These are phyloP conservation scores for Strobilomyces confusus DNA, from an alignment of 768 basidiomycete species.

Conservation along the genomic window DNA sequence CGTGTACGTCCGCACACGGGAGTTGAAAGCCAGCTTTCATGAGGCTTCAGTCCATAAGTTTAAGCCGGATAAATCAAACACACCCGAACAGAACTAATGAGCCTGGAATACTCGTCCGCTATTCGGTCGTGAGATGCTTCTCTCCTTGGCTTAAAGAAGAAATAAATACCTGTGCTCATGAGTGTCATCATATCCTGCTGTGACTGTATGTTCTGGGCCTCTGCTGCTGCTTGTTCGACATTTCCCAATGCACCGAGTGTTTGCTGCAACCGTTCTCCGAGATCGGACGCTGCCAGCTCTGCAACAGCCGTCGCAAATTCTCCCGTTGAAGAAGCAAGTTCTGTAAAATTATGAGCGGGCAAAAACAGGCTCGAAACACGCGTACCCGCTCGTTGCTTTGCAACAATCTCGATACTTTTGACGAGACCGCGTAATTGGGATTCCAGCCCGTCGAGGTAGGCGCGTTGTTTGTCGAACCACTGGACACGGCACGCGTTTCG, in stretches of 20 bases:
- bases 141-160: neutral
- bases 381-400: constrained; percentile 74
- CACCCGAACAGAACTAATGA: constrained; percentile 84
- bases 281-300: constrained; percentile 72
- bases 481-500: constrained; percentile 28
- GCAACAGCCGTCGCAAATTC: constrained; percentile 75
- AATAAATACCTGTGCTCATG: constrained; percentile 60
- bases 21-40: constrained; percentile 76
- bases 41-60: neutral
- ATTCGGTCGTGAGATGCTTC: constrained; percentile 8
- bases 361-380: neutral
- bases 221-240: constrained; percentile 70
- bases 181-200: constrained; percentile 81
- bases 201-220: constrained; percentile 68
- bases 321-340: constrained; percentile 62
- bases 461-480: constrained; percentile 91
- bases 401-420: constrained; percentile 81
- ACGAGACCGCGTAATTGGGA: constrained; percentile 82
- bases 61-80: constrained; percentile 25
- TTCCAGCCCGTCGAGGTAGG: constrained; percentile 86
- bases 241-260: constrained; percentile 69
- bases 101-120: constrained; percentile 91
- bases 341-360: constrained; percentile 32
- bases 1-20: constrained; percentile 79
- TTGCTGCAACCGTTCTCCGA: constrained; percentile 67